Percentiles rank a stretch among this genome's conserved stretches.
phyloP scores from a whole-genome alignment of 1,139 yeast genomes.

The Suhomyces taliae region DNA sequence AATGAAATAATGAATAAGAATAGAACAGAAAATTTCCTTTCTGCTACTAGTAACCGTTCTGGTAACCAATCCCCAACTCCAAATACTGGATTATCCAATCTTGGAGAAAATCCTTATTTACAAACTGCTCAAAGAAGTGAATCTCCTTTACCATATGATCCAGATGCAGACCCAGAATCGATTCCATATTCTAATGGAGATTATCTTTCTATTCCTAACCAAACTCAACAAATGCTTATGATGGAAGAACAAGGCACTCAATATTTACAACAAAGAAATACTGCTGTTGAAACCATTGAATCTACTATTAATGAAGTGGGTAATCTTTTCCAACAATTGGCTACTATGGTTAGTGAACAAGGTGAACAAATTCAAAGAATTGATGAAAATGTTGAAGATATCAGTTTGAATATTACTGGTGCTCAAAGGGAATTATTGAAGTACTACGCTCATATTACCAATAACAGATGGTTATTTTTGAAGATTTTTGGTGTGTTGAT shows the following conservation, averaged over 20 bases:
- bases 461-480: constrained; percentile 88
- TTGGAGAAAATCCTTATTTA: constrained; percentile 48
- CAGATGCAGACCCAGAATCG: constrained; percentile 34
- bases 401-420: constrained; percentile 81
- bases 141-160: constrained; percentile 31
- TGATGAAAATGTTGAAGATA: constrained; percentile 93
- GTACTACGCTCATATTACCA: constrained; percentile 83
- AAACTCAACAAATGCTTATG: constrained; percentile 70
- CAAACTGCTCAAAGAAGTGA: constrained; percentile 18
- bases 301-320: constrained; percentile 96
- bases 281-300: constrained; percentile 95
- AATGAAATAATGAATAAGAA: constrained; percentile 79
- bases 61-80: constrained; percentile 31
- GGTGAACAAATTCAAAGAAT: constrained; percentile 95
- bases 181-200: constrained; percentile 34
- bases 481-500: constrained; percentile 88
- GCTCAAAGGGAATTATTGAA: constrained; percentile 93
- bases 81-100: constrained; percentile 16
- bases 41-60: constrained; percentile 42
- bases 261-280: constrained; percentile 79
- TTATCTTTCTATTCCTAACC: constrained; percentile 64
- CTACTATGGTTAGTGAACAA: constrained; percentile 97
- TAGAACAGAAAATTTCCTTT: constrained; percentile 80
- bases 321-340: constrained; percentile 87
- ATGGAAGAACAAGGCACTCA: constrained; percentile 75